Conservation (phyloP, 2,329 filamentous ascomycete species). For the Aspergillus tamarii region DNA sequence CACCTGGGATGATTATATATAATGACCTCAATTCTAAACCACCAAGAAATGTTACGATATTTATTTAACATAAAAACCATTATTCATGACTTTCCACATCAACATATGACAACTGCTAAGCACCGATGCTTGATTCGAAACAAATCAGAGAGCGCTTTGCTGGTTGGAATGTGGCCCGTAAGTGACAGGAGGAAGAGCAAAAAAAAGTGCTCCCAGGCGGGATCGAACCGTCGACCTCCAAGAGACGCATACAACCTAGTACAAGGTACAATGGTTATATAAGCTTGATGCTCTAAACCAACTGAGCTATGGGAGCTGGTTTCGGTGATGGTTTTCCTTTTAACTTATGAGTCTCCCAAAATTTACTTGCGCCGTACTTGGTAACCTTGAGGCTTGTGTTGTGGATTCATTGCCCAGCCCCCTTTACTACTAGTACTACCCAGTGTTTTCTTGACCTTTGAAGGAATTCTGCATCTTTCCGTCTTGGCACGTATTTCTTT, state of each 20-base stretch:
- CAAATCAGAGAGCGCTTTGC: too few species aligned
- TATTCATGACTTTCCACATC: too few species aligned
- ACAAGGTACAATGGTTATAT: not conserved
- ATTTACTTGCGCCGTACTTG: rapidly evolving
- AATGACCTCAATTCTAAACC: too few species aligned
- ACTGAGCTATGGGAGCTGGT: conserved; percentile 6
- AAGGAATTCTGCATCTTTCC: not conserved
- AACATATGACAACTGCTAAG: too few species aligned
- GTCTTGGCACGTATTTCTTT: not conserved
- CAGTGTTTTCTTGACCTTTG: not conserved
- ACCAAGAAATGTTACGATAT: too few species aligned
- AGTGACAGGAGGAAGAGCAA: too few species aligned
- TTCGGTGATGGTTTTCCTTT: not conserved
- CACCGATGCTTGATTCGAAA: too few species aligned
- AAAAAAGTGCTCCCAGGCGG: not conserved
- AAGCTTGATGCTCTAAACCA: not conserved
- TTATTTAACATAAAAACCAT: too few species aligned
- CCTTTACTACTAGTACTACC: too few species aligned
- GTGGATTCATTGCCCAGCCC: not conserved
- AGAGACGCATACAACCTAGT: not conserved
- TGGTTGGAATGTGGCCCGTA: too few species aligned
- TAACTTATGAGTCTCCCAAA: not conserved
- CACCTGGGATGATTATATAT: too few species aligned
- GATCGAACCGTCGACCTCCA: not conserved
- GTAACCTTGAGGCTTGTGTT: not conserved